A percentile compares a stretch with the other conserved stretches of the same genome.
Evolutionary conservation across 805 yeast genomes (phyloP).

Genomic region (Candida silvicultrix): DNA sequence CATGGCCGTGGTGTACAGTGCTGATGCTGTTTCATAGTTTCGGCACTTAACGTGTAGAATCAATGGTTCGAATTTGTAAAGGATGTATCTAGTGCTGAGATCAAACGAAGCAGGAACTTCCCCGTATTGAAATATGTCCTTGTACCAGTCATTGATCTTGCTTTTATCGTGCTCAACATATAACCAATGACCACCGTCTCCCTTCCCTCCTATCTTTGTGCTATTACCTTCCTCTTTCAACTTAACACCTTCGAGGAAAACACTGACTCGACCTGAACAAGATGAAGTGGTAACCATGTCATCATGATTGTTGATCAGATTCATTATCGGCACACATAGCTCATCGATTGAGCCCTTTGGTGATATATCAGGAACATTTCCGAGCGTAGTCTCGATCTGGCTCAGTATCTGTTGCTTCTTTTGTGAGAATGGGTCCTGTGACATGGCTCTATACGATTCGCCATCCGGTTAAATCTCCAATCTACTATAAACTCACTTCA

Average conservation of each 20-base stretch:
- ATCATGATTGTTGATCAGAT: constrained; percentile 51
- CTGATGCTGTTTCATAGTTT: constrained; percentile 48
- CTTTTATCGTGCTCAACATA: constrained; percentile 65
- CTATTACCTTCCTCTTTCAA: constrained; percentile 16
- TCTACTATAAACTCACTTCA: too few species aligned
- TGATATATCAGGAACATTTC: constrained; percentile 53
- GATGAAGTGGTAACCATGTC: constrained; percentile 84
- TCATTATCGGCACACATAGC: constrained; percentile 65
- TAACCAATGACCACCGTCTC: constrained; percentile 83
- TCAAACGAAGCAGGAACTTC: constrained; percentile 1
- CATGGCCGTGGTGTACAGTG: constrained; percentile 66
- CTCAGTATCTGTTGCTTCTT: constrained; percentile 49
- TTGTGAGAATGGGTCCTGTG: constrained; percentile 53
- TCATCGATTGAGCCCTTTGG: constrained; percentile 87
- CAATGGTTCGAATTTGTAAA: constrained; percentile 81
- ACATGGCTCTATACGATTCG: constrained; percentile 2
- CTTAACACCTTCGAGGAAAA: constrained; percentile 72
- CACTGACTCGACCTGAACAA: constrained; percentile 83
- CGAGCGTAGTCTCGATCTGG: constrained; percentile 42
- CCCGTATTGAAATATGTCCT: constrained; percentile 6
- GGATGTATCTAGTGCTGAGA: constrained; percentile 41
- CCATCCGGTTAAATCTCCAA: too few species aligned
- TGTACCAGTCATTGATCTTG: constrained; percentile 43
- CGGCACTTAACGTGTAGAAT: constrained; percentile 81
- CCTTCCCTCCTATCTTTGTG: constrained; percentile 70